Conservation (phyloP, 2,329 filamentous ascomycete genomes). For the Sclerotiophoma versabilis region DNA sequence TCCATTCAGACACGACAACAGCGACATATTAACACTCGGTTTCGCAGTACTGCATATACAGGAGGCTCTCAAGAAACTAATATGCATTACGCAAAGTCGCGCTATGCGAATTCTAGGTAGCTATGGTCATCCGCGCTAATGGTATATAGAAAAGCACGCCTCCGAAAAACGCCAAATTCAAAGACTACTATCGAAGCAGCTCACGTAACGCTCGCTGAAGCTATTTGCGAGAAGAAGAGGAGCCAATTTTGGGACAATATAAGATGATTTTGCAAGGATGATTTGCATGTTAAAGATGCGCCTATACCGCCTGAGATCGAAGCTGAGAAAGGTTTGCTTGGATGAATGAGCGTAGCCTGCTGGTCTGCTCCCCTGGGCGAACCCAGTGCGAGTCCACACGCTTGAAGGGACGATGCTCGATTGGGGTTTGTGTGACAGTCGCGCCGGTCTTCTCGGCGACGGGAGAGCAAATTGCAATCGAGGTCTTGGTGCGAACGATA, state of each 20-base stretch:
- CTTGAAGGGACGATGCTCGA: conserved; percentile 17
- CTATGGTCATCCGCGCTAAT: conserved; percentile 12
- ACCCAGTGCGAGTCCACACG: conserved; percentile 32
- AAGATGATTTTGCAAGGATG: neutral
- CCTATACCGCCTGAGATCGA: conserved; percentile 11
- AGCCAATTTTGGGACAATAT: neutral
- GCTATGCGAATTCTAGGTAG: conserved; percentile 14
- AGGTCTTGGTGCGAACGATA: conserved; percentile 31
- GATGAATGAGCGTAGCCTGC: conserved; percentile 15
- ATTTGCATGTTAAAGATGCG: neutral
- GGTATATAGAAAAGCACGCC: conserved; percentile 7
- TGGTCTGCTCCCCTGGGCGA: conserved; percentile 25
- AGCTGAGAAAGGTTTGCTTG: conserved; percentile 8
- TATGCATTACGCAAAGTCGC: conserved; percentile 8
- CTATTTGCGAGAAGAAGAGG: neutral
- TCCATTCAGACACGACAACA: neutral
- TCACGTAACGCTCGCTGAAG: neutral
- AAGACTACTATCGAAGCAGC: conserved; percentile 12
- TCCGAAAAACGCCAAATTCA: conserved; percentile 14
- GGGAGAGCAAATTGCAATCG: conserved; percentile 26
- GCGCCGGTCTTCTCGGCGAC: conserved; percentile 20
- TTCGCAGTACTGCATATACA: neutral
- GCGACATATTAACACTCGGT: neutral
- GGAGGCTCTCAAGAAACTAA: neutral
- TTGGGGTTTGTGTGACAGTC: conserved; percentile 14